Conservation (phyloP, 495 filamentous ascomycete genomes). For the Polyplosphaeria fusca region DNA sequence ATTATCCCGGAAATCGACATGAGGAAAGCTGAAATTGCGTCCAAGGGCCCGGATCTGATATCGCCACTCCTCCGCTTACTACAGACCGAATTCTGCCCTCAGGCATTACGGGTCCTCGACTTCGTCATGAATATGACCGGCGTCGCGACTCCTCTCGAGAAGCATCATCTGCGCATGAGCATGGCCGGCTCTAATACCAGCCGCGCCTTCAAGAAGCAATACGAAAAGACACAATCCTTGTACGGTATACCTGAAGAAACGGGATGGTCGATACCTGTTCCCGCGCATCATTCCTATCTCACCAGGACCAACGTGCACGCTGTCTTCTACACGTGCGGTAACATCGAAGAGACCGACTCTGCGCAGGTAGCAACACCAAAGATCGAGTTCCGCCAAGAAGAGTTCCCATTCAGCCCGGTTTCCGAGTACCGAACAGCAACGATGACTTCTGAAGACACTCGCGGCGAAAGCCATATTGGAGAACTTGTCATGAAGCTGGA, state of each 20-base stretch:
- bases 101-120: constrained; percentile 86
- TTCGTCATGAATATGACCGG: constrained; percentile 92
- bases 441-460: constrained; percentile 85
- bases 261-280: constrained; percentile 94
- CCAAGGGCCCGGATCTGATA: constrained; percentile 90
- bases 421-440: constrained; percentile 73
- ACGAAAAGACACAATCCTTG: constrained; percentile 86
- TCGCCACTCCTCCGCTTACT: constrained; percentile 86
- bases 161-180: constrained; percentile 92
- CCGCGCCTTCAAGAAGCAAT: constrained; percentile 83
- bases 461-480: constrained; percentile 70
- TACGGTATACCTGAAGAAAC: constrained; percentile 96
- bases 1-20: constrained; percentile 91
- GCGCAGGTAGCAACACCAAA: constrained; percentile 71
- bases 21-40: constrained; percentile 82
- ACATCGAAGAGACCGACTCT: constrained; percentile 52
- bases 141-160: constrained; percentile 72
- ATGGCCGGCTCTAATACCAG: constrained; percentile 77
- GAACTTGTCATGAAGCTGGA: constrained; percentile 89
- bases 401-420: constrained; percentile 80
- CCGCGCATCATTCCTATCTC: constrained; percentile 76
- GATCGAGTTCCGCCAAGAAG: constrained; percentile 87
- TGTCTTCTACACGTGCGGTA: constrained; percentile 85
- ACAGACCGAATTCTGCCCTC: constrained; percentile 88
- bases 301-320: constrained; percentile 93